Percentiles rank a stretch among this genome's conserved stretches.
Conservation (phyloP, 495 filamentous ascomycete species). For the Penicillium turbatum region DNA sequence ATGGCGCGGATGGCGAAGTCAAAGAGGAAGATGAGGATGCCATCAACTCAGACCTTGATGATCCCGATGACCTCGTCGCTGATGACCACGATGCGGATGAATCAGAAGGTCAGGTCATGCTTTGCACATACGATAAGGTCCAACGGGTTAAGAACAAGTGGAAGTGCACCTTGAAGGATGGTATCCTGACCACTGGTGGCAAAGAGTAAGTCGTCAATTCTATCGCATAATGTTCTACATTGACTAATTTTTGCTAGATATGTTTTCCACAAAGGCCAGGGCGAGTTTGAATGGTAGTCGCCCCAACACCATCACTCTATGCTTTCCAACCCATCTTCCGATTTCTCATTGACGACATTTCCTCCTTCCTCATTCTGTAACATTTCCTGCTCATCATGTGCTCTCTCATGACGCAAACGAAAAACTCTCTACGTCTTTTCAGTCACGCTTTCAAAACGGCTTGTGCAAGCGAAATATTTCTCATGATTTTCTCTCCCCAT, state of each 20-base stretch:
- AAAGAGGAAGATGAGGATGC: constrained; percentile 87
- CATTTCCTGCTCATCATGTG: constrained; percentile 6
- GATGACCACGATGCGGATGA: constrained; percentile 78
- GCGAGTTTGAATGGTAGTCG: constrained; percentile 93
- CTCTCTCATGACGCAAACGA: constrained; percentile 8
- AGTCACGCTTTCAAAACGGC: constrained; percentile 14
- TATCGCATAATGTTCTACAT: background rate
- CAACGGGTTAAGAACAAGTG: constrained; percentile 99
- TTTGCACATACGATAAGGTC: constrained; percentile 99
- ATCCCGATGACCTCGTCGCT: constrained; percentile 78
- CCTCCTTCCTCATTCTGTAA: constrained; percentile 15
- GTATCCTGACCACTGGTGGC: constrained; percentile 82
- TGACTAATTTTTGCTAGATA: constrained; percentile 51
- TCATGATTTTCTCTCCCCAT: constrained; percentile 16
- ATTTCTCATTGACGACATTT: constrained; percentile 7
- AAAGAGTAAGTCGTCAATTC: constrained; percentile 66
- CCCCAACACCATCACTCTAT: background rate
- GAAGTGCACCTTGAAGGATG: constrained; percentile 99
- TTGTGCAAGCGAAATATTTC: constrained; percentile 17
- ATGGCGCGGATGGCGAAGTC: constrained; percentile 55
- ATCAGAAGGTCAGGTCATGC: constrained; percentile 79
- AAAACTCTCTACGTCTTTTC: constrained; percentile 9
- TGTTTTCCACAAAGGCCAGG: constrained; percentile 94
- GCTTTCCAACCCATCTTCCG: background rate
- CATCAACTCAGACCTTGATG: constrained; percentile 97